Evolutionary conservation across 768 basidiomycete genomes (phyloP), one percentile per base, ranked within the genome.

Genomic region (Boletellus emodensis): DNA sequence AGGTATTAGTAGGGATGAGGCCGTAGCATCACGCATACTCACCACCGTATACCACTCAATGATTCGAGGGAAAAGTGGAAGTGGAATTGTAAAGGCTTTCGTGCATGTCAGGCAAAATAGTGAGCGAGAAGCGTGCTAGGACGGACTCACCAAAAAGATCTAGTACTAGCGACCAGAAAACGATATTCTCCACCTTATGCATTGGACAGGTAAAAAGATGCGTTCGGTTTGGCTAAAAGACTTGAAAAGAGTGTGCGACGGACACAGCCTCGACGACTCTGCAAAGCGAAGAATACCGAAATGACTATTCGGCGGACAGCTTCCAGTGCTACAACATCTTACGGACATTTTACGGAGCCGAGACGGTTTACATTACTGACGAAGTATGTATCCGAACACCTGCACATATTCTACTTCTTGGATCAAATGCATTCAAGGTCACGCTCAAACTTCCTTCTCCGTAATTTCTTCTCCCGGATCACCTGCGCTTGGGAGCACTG

Each of bases 31-130:
- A 15, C 0, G 6, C 10, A 14, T 37, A 67, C 80, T 60, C 56
- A 87, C 89, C 63, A 82, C 68, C 1, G 84, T 85, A 64, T 93
- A 94, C 88, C 88, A 93, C 71, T 94, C 86, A 38, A 96, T 94
- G 44, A 98, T 75, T n/a, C 94, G 83, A n/a, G 95, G 95, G 69
- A 97, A 97, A 28, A 97, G 80, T 18, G 95, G 95, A n/a, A 97
- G 77, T 10, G 93, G 94, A 40, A 95, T 89, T 20, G 92, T 96
- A 69, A 94, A 95, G 12, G 92, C 90, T 78, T 77, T 72, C 43
- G 42, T 35, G 54, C 46, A 45, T 40, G 46, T 61, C 55, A 70
- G 48, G 15, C 44, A 3, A 42, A 35, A 14, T 14, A 4, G 13
- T 17, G 26, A 34, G 28, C n/a, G 12, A 12, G n/a, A 44, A 37